Evolutionary conservation across 2,329 filamentous ascomycete genomes (phyloP).

Genomic region (Fusarium sp.): DNA sequence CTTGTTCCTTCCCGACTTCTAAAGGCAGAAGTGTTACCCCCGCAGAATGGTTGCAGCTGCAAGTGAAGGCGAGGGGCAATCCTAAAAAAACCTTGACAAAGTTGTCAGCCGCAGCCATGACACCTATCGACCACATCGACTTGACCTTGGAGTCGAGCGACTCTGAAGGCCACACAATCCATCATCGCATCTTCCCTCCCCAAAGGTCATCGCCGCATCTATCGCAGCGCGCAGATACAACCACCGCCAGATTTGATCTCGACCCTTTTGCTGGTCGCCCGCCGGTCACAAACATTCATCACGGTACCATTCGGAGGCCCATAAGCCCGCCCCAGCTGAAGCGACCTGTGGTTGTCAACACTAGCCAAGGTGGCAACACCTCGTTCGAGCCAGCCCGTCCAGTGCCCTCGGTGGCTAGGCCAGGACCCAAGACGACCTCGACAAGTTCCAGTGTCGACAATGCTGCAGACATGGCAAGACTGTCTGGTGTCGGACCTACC

Average conservation of each 20-base stretch:
- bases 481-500: conserved; percentile 32
- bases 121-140: conserved; percentile 29
- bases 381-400: conserved; percentile 9
- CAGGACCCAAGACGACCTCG: conserved; percentile 19
- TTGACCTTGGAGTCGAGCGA: conserved; percentile 33
- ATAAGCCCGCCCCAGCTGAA: conserved; percentile 45
- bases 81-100: conserved; percentile 41
- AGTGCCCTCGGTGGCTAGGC: conserved; percentile 1
- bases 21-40: conserved; percentile 1
- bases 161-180: conserved; percentile 11
- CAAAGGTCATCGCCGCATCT: background rate
- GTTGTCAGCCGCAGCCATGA: conserved; percentile 29
- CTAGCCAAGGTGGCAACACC: conserved; percentile 4
- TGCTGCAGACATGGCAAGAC: conserved; percentile 38
- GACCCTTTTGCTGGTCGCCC: conserved; percentile 15
- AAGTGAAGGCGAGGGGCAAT: conserved; percentile 40
- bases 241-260: conserved; percentile 22
- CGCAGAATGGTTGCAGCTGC: conserved; percentile 41
- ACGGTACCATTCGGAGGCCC: conserved; percentile 23
- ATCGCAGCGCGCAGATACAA: conserved; percentile 8
- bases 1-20: background rate
- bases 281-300: conserved; percentile 2
- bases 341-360: conserved; percentile 26
- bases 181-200: background rate
- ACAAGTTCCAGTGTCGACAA: conserved; percentile 24